Conservation (phyloP, 2,329 filamentous ascomycete genomes). For the Nigrospora oryzae region DNA sequence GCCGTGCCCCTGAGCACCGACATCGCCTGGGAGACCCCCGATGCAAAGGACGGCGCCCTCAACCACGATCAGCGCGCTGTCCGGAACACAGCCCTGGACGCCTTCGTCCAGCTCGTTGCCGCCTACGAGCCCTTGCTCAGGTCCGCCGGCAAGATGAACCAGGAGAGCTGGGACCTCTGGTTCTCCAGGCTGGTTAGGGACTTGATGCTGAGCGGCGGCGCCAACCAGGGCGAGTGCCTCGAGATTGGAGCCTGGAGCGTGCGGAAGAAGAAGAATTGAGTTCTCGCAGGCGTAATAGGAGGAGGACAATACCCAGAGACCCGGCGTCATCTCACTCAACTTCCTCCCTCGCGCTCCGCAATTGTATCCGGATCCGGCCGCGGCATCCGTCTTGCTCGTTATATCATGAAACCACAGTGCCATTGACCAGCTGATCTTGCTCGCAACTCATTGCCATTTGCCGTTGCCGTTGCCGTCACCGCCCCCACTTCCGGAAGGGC, state of each 20-base stretch:
- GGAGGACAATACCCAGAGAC: too few relatives aligned
- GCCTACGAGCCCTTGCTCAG: constrained; percentile 54
- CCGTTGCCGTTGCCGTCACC: too few relatives aligned
- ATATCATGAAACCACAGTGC: too few relatives aligned
- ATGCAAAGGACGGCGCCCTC: constrained; percentile 1
- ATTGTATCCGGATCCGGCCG: too few relatives aligned
- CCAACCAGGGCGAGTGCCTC: constrained; percentile 48
- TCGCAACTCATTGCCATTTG: too few relatives aligned
- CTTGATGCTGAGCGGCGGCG: constrained; percentile 47
- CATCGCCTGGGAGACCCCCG: constrained; percentile 1
- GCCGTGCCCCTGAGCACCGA: constrained; percentile 24
- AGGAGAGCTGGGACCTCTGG: constrained; percentile 58
- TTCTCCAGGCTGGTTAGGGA: constrained; percentile 53
- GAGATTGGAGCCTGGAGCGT: constrained; percentile 4
- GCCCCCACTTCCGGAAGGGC: too few relatives aligned
- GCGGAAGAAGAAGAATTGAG: too few relatives aligned
- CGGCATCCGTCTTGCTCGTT: too few relatives aligned
- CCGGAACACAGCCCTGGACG: constrained; percentile 13
- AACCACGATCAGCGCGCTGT: constrained; percentile 12
- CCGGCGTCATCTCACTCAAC: too few relatives aligned
- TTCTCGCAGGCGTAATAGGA: too few relatives aligned
- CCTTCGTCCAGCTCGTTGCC: constrained; percentile 31
- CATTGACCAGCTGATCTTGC: too few relatives aligned
- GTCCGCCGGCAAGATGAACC: constrained; percentile 51
- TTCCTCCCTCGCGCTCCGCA: too few relatives aligned